Conservation (phyloP, 495 filamentous ascomycete species). For the Neurospora sp. region DNA sequence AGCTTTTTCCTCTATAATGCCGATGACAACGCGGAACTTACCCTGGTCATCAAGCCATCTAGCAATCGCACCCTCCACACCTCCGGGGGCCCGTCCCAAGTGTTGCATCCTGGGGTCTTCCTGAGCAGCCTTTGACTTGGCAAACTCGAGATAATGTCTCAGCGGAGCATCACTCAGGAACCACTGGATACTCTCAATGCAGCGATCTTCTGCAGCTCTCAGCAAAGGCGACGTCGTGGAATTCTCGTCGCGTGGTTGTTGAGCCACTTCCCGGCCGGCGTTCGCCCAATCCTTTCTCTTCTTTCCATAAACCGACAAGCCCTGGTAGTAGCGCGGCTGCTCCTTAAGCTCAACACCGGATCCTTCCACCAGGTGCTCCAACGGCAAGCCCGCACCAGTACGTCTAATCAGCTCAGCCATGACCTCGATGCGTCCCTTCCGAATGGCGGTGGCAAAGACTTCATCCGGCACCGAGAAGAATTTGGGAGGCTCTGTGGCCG, state of each 20-base stretch:
- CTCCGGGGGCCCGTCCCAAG: slow-evolving; percentile 41
- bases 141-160: slow-evolving; percentile 53
- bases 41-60: slow-evolving; percentile 50
- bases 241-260: slow-evolving; percentile 7
- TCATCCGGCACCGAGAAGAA: slow-evolving; percentile 26
- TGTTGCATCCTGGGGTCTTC: slow-evolving; percentile 47
- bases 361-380: slow-evolving; percentile 49
- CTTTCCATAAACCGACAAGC: slow-evolving; percentile 59
- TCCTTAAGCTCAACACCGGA: slow-evolving; percentile 47
- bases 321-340: slow-evolving; percentile 60
- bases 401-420: slow-evolving; percentile 32
- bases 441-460: slow-evolving; percentile 21
- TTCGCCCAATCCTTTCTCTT: slow-evolving; percentile 53
- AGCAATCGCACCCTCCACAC: slow-evolving; percentile 47
- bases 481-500: slow-evolving; percentile 12
- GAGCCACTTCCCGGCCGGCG: slow-evolving; percentile 34
- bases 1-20: slow-evolving; percentile 8
- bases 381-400: slow-evolving; percentile 53
- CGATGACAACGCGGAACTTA: slow-evolving; percentile 17
- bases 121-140: slow-evolving; percentile 38
- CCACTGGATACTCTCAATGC: slow-evolving; percentile 55
- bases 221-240: slow-evolving; percentile 44
- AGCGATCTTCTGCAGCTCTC: slow-evolving; percentile 44
- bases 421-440: slow-evolving; percentile 25
- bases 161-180: slow-evolving; percentile 55